A percentile compares a stretch with the other conserved stretches of the same genome.
These are phyloP conservation scores for Pyrus bretschneideri DNA, from an alignment of 306 rosid species.

Conservation along the genomic window DNA sequence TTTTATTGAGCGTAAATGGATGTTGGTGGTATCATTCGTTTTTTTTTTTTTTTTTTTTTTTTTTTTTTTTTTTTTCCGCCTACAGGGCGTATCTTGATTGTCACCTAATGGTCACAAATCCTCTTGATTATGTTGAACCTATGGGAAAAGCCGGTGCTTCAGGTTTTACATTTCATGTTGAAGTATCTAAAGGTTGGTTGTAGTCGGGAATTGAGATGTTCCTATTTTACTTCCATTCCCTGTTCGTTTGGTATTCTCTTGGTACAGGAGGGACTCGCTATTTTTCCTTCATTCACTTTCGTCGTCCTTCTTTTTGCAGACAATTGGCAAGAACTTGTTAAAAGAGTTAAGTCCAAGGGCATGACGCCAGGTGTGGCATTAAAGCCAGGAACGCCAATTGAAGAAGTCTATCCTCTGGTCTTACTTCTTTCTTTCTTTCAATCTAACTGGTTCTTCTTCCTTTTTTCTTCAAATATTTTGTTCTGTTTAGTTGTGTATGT, in stretches of 20 bases:
- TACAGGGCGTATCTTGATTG: conserved; percentile 92
- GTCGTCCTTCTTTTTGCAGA: conserved; percentile 34
- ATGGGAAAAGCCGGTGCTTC: conserved; percentile 91
- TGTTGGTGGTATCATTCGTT: neutral
- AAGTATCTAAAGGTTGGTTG: conserved; percentile 66
- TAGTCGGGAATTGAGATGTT: neutral
- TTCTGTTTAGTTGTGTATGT: neutral
- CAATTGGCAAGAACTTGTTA: conserved; percentile 76
- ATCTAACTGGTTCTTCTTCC: neutral
- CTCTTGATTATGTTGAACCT: conserved; percentile 83
- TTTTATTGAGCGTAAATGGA: conserved; percentile 1
- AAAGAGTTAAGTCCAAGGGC: conserved; percentile 52
- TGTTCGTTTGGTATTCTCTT: conserved; percentile 10
- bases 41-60: neutral
- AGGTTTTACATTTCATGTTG: conserved; percentile 89
- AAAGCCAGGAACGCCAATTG: conserved; percentile 76
- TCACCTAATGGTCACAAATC: conserved; percentile 96
- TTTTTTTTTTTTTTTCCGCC: neutral
- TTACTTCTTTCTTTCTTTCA: neutral
- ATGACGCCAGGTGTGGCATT: conserved; percentile 86
- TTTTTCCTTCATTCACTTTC: neutral
- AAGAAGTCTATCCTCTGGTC: conserved; percentile 86
- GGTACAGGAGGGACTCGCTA: neutral
- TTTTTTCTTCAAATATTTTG: neutral
- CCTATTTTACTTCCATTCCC: neutral